Percentiles rank a stretch among this genome's conserved stretches.
phyloP scores from a whole-genome alignment of 2,329 filamentous ascomycete species.

The Chaetothyriales sp. region DNA sequence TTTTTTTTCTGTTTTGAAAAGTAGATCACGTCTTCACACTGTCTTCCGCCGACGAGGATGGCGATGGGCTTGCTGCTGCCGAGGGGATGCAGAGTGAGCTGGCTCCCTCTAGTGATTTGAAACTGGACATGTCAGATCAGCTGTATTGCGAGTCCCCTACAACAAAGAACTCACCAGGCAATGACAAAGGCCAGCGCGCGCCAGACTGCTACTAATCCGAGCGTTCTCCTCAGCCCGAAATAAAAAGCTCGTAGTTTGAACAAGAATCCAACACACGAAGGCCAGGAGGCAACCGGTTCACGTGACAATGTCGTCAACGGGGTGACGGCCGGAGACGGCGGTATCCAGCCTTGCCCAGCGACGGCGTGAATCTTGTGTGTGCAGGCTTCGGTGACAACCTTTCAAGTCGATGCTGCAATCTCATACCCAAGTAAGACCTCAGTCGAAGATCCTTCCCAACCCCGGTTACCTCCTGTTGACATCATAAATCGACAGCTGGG shows the following conservation, averaged over 20 bases:
- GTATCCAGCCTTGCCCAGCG: neutral
- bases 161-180: neutral
- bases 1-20: neutral
- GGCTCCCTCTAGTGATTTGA: neutral
- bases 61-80: neutral
- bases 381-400: neutral
- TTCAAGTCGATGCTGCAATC: slow-evolving; percentile 43
- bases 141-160: neutral
- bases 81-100: neutral
- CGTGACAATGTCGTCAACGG: too few species aligned
- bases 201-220: neutral
- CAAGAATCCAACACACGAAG: neutral
- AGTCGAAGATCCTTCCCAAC: slow-evolving; percentile 84
- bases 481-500: slow-evolving; percentile 83
- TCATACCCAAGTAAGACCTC: slow-evolving; percentile 93
- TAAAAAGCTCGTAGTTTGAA: neutral
- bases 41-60: neutral
- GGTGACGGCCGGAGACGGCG: too few species aligned
- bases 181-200: too few species aligned
- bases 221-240: neutral
- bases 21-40: neutral
- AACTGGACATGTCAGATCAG: neutral
- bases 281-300: neutral
- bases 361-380: neutral
- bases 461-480: slow-evolving; percentile 77